Percentiles rank a stretch among this genome's conserved stretches.
Evolutionary conservation across 202 grass and related monocot species (phyloP).

Genomic region (Cymbopogon flexuosus): DNA sequence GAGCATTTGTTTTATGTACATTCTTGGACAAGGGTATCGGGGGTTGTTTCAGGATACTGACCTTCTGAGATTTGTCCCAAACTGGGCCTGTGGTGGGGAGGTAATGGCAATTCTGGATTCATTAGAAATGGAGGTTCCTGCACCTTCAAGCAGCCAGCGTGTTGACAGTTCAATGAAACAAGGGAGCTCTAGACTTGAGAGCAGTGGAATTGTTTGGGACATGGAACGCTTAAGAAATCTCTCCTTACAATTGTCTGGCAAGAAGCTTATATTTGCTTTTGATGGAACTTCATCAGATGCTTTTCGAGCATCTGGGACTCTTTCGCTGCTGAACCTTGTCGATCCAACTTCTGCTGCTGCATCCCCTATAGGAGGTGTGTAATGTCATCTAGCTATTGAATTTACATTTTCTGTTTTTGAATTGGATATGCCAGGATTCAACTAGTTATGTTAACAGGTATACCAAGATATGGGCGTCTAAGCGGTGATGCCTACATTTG

Average conservation of each 20-base stretch:
- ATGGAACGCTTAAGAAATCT: slow-evolving; percentile 87
- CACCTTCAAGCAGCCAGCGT: slow-evolving; percentile 61
- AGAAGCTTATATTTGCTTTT: slow-evolving; percentile 98
- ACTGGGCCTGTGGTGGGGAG: slow-evolving; percentile 83
- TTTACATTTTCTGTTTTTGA: slow-evolving; percentile 26
- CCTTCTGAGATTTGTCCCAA: slow-evolving; percentile 89
- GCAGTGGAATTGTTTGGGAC: slow-evolving; percentile 96
- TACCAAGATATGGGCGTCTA: slow-evolving; percentile 96
- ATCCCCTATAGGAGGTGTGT: slow-evolving; percentile 89
- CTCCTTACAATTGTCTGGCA: slow-evolving; percentile 74
- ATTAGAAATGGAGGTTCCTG: slow-evolving; percentile 65
- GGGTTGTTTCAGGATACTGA: slow-evolving; percentile 93
- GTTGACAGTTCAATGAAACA: slow-evolving; percentile 79
- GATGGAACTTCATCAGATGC: slow-evolving; percentile 97
- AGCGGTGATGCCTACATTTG: slow-evolving; percentile 94
- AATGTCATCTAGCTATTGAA: slow-evolving; percentile 29
- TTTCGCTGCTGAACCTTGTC: slow-evolving; percentile 93
- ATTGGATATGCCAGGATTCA: slow-evolving; percentile 33
- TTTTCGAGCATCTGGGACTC: slow-evolving; percentile 89
- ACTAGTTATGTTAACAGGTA: slow-evolving; percentile 54
- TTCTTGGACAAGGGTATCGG: slow-evolving; percentile 91
- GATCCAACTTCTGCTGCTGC: slow-evolving; percentile 97
- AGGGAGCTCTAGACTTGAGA: slow-evolving; percentile 66
- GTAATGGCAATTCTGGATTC: slow-evolving; percentile 92
- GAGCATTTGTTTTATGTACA: slow-evolving; percentile 94